Evolutionary conservation across 2,329 filamentous ascomycete genomes (phyloP), one percentile per base, ranked within the genome.

Genomic region (Xylaria hypoxylon): DNA sequence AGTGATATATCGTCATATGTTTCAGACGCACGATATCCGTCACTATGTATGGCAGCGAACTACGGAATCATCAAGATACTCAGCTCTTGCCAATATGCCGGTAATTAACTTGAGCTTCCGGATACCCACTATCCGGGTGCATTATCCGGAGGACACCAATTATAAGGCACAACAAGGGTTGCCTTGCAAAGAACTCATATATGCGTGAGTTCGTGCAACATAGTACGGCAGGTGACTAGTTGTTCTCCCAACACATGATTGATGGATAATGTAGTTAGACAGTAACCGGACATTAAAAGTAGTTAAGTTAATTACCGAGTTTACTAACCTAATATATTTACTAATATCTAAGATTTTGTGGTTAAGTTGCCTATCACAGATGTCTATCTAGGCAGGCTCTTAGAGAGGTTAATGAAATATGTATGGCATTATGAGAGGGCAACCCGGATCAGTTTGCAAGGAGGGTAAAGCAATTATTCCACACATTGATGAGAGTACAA

Each of bases 91-190:
- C 22, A 28, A 44, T 13, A 19, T 26, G 19, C 33, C 11, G 5
- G n/a, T 6, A 22, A 38, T 15, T 6, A 22, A 38, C n/a, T 55
- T 35, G 10, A 33, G 22, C 17, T 53, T 28, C n/a, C 13, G 15
- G 15, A 15, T 13, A 44, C 45, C 44, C 35, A 56, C 38, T 62
- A 70, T 7, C 68, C 68, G 68, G 66, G 68, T 70, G 68, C 68
- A 59, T 53, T 70, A 70, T 47, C 68, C 68, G 68, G 31, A 55
- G 19, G 8, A 44, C 19, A 62, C 17, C n/a, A 57, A 48, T 24
- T 26, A 42, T 15, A n/a, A 58, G 59, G 10, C 13, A 28, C n/a
- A 59, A 28, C n/a, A 59, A 53, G 47, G 22, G 28, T 57, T 58
- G 24, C 15, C 42, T 51, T 59, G 28, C 17, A 42, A 59, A 47